Base-by-base conservation (phyloP, 208 protist genomes). In the Crithidia brevicula region DNA sequence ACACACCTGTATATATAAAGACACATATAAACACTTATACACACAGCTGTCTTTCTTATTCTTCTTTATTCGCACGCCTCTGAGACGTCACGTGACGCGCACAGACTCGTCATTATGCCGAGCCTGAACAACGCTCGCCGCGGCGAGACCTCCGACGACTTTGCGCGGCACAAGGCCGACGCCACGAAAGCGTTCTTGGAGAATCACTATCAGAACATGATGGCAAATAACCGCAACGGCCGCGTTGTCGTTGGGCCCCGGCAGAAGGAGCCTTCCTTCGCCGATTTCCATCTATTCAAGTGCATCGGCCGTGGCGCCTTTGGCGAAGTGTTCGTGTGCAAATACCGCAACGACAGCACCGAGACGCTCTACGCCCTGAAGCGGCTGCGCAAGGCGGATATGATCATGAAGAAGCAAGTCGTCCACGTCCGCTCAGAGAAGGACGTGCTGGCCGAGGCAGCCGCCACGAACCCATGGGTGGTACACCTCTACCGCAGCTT, bases 401-500 rank as follows among this genome's bases (percentile, higher is more conserved):
- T 98, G 93, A 81, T 97, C 38, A 77, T 77, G 20, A 87, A 88
- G 64, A 90, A 94, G 49, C 95, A 98, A 50, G 89, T 97, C 16
- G 58, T 86, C 11, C 91, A 97, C 61, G 90, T 96, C 22, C 78
- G 93, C 28, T 92, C 91, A 0, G 93, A 98, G 68, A 96, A 96
- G 67, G 90, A 97, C 40, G 83, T 97, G 33, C 83, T 98, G 62
- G 84, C 91, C 6, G 84, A 94, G 61, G 89, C 87, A 4, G 88
- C 89, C 2, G 69, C 77, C 38, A 72, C 65, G 30, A 98, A 96
- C 74, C 74, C 80, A 33, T 98, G 94, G 91, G 86, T 98, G 38
- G 94, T 98, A 25, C 64, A 85, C 33, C 79, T 98, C 8, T 85
- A 96, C 62, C 81, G 83, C n/a, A 96, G 86, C 66, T 98, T 98